Evolutionary conservation across 371 early-diverging fungal genomes (phyloP).

Genomic region (Mortierella sp.): DNA sequence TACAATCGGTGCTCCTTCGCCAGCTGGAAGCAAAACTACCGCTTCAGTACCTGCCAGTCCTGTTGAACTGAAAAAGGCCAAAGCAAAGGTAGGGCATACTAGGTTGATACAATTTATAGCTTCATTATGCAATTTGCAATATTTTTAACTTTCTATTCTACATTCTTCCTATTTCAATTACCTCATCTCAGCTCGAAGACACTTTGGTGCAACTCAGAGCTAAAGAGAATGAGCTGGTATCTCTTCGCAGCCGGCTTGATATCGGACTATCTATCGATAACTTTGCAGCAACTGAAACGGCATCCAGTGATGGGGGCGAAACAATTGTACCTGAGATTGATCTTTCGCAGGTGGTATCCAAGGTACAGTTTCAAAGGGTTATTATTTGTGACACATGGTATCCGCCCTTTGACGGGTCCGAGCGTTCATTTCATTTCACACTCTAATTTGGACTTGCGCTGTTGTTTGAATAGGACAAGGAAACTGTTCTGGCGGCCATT

Average conservation of each 20-base stretch:
- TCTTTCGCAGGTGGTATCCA: slow-evolving; percentile 21
- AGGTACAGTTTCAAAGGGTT: slow-evolving; percentile 29
- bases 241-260: slow-evolving; percentile 24
- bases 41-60: slow-evolving; percentile 12
- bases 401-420: too few species aligned
- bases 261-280: neutral
- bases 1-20: slow-evolving; percentile 8
- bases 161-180: neutral
- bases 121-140: too few species aligned
- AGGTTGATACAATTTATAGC: neutral
- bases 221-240: slow-evolving; percentile 34
- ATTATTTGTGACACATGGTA: neutral
- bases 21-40: slow-evolving; percentile 14
- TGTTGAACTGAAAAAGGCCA: slow-evolving; percentile 37
- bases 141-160: neutral
- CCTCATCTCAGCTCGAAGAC: slow-evolving; percentile 29
- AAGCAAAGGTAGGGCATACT: slow-evolving; percentile 29
- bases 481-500: slow-evolving; percentile 22
- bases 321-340: slow-evolving; percentile 47
- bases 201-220: slow-evolving; percentile 16
- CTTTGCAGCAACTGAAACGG: slow-evolving; percentile 17
- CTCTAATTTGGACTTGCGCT: too few species aligned
- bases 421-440: too few species aligned
- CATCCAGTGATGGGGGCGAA: slow-evolving; percentile 51
- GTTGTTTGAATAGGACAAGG: slow-evolving; percentile 28